These are phyloP conservation scores for Pestalotiopsis fici DNA, from an alignment of 2,329 filamentous ascomycete genomes.

Conservation along the genomic window DNA sequence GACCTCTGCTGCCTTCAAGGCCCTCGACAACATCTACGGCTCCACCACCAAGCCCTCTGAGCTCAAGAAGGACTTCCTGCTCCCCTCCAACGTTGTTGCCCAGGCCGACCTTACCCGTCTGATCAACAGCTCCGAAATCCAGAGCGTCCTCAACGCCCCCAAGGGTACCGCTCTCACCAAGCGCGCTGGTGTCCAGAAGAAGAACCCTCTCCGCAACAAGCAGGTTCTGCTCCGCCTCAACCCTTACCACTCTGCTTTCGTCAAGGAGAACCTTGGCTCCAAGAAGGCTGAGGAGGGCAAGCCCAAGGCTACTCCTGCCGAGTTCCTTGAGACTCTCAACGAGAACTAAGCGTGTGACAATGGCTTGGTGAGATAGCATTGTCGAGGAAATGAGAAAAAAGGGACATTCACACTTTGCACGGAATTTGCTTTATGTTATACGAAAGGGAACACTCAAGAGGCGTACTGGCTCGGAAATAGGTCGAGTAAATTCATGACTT, in stretches of 20 bases:
- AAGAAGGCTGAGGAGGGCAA: constrained; percentile 64
- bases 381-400: constrained; percentile 21
- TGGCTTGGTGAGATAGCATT: constrained; percentile 34
- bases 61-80: constrained; percentile 98
- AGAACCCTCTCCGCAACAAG: constrained; percentile 99
- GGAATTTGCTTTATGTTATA: constrained; percentile 14
- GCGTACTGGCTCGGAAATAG: constrained; percentile 33
- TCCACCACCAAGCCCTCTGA: constrained; percentile 85
- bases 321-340: constrained; percentile 28
- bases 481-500: constrained; percentile 29
- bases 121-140: constrained; percentile 99
- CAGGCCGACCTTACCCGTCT: constrained; percentile 96
- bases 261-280: constrained; percentile 81
- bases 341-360: constrained; percentile 28
- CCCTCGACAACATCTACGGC: constrained; percentile 96
- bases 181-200: constrained; percentile 93
- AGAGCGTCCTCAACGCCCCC: constrained; percentile 90
- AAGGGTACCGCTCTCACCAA: constrained; percentile 90
- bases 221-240: constrained; percentile 98
- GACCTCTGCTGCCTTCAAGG: constrained; percentile 95
- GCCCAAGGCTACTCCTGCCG: constrained; percentile 43
- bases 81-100: constrained; percentile 87
- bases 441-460: constrained; percentile 21
- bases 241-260: constrained; percentile 92
- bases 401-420: constrained; percentile 14